phyloP scores from a whole-genome alignment of 257 asterid species.

The Lycium barbarum region DNA sequence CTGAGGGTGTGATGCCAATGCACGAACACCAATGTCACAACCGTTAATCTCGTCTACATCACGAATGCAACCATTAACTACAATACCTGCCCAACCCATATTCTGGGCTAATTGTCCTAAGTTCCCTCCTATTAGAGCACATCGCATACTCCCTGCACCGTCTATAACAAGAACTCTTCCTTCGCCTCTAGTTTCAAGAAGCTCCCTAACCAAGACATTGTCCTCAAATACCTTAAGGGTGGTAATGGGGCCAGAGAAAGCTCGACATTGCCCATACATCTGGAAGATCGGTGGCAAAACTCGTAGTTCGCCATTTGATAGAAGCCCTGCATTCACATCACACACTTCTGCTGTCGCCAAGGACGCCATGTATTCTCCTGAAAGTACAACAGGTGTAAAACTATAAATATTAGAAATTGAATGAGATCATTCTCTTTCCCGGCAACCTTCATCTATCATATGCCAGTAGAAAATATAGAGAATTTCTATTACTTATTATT shows the following conservation, averaged over 20 bases:
- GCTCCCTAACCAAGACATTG: conserved; percentile 76
- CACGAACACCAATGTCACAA: conserved; percentile 84
- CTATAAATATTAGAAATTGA: background rate
- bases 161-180: conserved; percentile 83
- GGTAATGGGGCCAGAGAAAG: conserved; percentile 71
- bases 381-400: background rate
- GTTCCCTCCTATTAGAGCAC: conserved; percentile 86
- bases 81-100: conserved; percentile 79
- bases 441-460: background rate
- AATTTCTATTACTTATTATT: no score
- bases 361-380: conserved; percentile 62
- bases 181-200: conserved; percentile 73
- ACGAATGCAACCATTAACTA: conserved; percentile 79
- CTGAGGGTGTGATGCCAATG: conserved; percentile 82
- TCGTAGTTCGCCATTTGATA: conserved; percentile 68
- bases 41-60: conserved; percentile 87
- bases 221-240: conserved; percentile 85
- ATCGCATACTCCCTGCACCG: conserved; percentile 87
- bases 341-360: conserved; percentile 85
- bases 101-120: conserved; percentile 75
- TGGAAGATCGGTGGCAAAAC: conserved; percentile 81
- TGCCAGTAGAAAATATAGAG: background rate
- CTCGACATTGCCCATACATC: conserved; percentile 68
- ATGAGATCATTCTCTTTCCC: background rate
- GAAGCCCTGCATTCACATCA: conserved; percentile 65